Percentiles rank a stretch among this genome's conserved stretches.
Evolutionary conservation across 495 filamentous ascomycete genomes (phyloP).

Genomic region (Thozetella sp.): DNA sequence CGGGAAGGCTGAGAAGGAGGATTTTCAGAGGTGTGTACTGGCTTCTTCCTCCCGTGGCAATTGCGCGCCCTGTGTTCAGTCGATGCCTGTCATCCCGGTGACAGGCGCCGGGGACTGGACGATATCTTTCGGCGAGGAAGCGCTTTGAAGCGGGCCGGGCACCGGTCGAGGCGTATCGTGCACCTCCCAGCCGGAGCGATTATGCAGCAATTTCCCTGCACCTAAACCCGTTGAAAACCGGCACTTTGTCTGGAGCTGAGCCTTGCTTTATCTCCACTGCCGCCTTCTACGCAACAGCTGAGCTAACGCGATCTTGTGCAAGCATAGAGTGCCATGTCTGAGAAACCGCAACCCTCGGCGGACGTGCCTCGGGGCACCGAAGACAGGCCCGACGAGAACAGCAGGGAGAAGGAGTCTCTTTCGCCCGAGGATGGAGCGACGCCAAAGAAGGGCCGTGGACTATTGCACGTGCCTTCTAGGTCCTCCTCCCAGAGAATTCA

Average conservation of each 20-base stretch:
- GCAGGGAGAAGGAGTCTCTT: slow-evolving; percentile 47
- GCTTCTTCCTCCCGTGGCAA: not conserved
- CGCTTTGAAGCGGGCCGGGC: no score
- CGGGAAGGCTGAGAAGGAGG: slow-evolving; percentile 10
- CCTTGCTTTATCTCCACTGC: no score
- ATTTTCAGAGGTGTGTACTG: slow-evolving; percentile 1
- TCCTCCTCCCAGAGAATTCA: slow-evolving; percentile 70
- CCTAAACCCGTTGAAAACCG: no score
- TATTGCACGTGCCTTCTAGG: slow-evolving; percentile 65
- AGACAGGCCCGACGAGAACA: slow-evolving; percentile 37
- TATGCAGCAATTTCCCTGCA: no score
- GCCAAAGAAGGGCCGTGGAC: slow-evolving; percentile 59
- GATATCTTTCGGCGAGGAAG: no score
- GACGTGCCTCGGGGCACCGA: slow-evolving; percentile 39
- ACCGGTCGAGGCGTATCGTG: no score
- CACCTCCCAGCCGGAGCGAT: no score
- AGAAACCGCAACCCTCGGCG: slow-evolving; percentile 8
- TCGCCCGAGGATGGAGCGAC: slow-evolving; percentile 39
- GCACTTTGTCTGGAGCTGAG: no score
- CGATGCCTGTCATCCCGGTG: no score
- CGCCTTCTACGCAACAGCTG: no score
- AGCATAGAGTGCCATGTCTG: not conserved
- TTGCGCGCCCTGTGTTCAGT: no score
- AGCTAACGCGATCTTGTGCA: not conserved
- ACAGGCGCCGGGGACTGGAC: no score